Percentiles rank a stretch among this genome's conserved stretches.
Conservation (phyloP, 192 early-diverging fungal genomes). For the Dissophora ornata region DNA sequence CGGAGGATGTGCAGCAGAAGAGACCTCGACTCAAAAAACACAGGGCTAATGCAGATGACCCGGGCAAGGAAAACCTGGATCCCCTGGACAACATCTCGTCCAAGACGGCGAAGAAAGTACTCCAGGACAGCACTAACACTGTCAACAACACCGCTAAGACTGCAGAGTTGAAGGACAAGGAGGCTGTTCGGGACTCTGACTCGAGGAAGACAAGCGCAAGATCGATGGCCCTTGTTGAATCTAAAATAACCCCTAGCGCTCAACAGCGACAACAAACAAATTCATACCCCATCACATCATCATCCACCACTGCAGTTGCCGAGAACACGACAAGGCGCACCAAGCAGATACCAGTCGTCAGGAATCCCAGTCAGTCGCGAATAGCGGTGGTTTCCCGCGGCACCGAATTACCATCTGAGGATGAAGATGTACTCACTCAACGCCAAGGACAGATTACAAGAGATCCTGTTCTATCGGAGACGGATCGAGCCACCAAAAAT, state of each 20-base stretch:
- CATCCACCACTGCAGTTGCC: neutral
- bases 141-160: neutral
- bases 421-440: neutral
- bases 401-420: neutral
- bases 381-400: neutral
- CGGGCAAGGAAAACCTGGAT: conserved; percentile 32
- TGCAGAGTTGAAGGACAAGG: conserved; percentile 9
- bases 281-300: neutral
- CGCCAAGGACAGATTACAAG: neutral
- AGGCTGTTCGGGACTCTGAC: neutral
- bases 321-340: neutral
- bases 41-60: neutral
- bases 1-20: conserved; percentile 16
- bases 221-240: neutral
- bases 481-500: neutral
- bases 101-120: neutral
- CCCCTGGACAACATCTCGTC: neutral
- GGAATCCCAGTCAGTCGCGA: neutral
- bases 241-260: neutral
- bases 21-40: neutral
- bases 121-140: conserved; percentile 22
- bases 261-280: neutral
- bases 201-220: neutral
- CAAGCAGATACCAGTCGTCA: neutral
- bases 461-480: neutral